Evolutionary conservation across 306 rosid genomes (phyloP), one percentile per base, ranked within the genome.

Genomic region (Comarum palustre): DNA sequence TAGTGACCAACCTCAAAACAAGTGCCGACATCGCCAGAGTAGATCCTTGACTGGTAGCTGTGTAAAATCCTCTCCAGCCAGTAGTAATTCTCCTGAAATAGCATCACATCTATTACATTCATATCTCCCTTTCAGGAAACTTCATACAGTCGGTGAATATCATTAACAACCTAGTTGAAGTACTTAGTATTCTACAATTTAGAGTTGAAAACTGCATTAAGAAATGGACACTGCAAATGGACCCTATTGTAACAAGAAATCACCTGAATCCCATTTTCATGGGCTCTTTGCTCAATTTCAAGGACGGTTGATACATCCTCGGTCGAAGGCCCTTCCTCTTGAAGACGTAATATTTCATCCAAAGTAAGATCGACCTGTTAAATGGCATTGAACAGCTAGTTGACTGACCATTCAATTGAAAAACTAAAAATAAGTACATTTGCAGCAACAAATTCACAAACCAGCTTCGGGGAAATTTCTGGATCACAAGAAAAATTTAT

Each of bases 211-310:
- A n/a, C 9, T 62, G 42, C 43, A 24, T 36, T 7, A 16, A 67
- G 47, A 74, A 60, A n/a, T n/a, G n/a, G n/a, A n/a, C n/a, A n/a
- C n/a, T n/a, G n/a, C 76, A 67, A 29, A 55, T 60, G 59, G 50
- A 51, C 67, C 71, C 62, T 75, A 52, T 70, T 51, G 39, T 58
- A 47, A 78, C 73, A 48, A 78, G 46, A 64, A 71, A 78, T 72
- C 64, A 93, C 98, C 96, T 93, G 98, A 81, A 86, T 88, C 83
- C 97, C 98, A 86, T 91, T 94, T 81, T 94, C 98, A 77, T 86
- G 96, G 59, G 97, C 95, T 79, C 98, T 80, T 80, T 91, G 97
- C 83, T 94, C 98, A 77, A 94, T 91, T 85, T 94, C 98, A 57
- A 94, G 97, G 77, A 89, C 67, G 34, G 96, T 82, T 62, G 85